Evolutionary conservation across 176 grass and related monocot genomes (phyloP).

Genomic region (Oryza longistaminata): DNA sequence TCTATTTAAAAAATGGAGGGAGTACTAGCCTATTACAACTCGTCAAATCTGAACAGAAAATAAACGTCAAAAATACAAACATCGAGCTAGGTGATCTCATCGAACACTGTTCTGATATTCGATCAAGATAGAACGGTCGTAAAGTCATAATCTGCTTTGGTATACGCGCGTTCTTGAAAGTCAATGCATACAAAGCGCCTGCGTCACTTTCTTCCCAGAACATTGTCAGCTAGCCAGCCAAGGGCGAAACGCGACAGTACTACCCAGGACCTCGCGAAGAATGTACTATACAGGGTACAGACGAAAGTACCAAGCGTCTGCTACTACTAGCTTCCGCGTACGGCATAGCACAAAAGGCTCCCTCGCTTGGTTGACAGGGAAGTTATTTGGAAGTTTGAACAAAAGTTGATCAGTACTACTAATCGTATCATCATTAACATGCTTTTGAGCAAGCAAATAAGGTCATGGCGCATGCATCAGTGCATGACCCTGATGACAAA

Average conservation of each 20-base stretch:
- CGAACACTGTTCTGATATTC: not conserved
- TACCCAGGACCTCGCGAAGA: not conserved
- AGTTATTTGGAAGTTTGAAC: not conserved
- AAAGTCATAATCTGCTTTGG: not conserved
- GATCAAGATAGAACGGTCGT: not conserved
- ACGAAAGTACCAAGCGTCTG: not conserved
- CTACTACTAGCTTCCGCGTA: too few species aligned
- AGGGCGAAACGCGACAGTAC: constrained; percentile 9
- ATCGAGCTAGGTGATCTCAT: too few species aligned
- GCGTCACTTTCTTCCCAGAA: not conserved
- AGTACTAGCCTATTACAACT: not conserved
- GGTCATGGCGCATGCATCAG: not conserved
- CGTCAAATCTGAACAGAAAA: not conserved
- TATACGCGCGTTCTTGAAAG: not conserved
- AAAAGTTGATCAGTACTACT: not conserved
- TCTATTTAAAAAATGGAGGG: too few species aligned
- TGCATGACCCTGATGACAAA: constrained; percentile 7
- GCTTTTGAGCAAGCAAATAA: not conserved
- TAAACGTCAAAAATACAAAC: not conserved
- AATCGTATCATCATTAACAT: not conserved
- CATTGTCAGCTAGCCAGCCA: not conserved
- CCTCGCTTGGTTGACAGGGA: not conserved
- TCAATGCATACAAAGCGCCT: not conserved
- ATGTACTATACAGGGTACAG: not conserved
- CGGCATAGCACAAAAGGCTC: too few species aligned